A percentile compares a stretch with the other conserved stretches of the same genome.
Conservation (phyloP, 768 basidiomycete species). For the Pleurotus ostreatus region DNA sequence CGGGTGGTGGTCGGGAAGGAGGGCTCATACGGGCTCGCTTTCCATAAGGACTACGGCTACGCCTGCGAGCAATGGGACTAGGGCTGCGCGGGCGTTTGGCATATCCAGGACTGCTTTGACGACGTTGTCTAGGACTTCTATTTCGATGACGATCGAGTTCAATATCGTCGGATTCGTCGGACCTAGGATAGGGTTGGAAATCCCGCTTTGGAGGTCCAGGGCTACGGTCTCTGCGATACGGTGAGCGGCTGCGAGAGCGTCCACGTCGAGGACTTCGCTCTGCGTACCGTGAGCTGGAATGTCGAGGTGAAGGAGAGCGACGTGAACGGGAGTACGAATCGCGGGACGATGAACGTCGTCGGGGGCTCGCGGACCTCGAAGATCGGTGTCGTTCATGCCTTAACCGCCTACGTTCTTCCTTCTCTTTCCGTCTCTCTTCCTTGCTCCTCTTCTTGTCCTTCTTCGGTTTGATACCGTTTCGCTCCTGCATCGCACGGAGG, state of each 20-base stretch:
- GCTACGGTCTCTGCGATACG: neutral
- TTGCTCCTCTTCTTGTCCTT: constrained; percentile 69
- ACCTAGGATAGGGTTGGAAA: constrained; percentile 36
- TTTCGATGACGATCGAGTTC: constrained; percentile 12
- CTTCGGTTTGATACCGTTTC: constrained; percentile 77
- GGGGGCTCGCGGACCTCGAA: constrained; percentile 28
- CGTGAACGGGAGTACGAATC: constrained; percentile 34
- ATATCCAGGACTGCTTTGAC: constrained; percentile 17
- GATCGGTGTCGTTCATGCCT: constrained; percentile 31
- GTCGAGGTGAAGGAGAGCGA: constrained; percentile 41
- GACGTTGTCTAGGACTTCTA: constrained; percentile 11
- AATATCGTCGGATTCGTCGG: constrained; percentile 48
- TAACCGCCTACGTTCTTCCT: constrained; percentile 39
- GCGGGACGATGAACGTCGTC: constrained; percentile 22
- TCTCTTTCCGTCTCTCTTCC: constrained; percentile 51
- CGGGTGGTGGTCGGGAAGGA: constrained; percentile 22
- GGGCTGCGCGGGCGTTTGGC: constrained; percentile 37
- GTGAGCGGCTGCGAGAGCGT: neutral
- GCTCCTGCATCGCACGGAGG: constrained; percentile 74
- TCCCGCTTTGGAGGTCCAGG: constrained; percentile 17
- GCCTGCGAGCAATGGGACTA: constrained; percentile 22
- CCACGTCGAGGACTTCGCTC: neutral
- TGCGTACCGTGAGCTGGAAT: constrained; percentile 38
- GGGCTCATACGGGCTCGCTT: constrained; percentile 53
- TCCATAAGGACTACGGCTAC: constrained; percentile 19